A percentile compares a stretch with the other conserved stretches of the same genome.
Conservation (phyloP, 805 yeast species). For the Candida takata region DNA sequence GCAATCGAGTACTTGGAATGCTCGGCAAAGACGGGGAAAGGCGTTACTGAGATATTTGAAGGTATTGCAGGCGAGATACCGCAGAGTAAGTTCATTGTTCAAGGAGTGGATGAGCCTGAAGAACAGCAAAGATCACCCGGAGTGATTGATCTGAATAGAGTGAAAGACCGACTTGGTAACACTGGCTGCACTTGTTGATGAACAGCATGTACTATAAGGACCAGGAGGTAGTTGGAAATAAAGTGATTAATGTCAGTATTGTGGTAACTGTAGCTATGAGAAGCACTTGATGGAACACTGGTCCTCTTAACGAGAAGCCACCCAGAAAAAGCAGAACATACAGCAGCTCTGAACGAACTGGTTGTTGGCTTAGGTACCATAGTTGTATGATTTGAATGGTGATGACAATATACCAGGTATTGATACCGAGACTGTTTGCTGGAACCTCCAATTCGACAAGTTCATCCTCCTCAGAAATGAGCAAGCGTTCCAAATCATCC, state of each 20-base stretch:
- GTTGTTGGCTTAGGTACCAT: neutral
- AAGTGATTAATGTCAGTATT: neutral
- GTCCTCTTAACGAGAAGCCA: neutral
- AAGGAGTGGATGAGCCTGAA: conserved; percentile 3
- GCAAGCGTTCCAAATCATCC: conserved; percentile 10
- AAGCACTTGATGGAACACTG: neutral
- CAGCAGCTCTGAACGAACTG: neutral
- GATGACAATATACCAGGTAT: no score
- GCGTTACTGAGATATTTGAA: conserved; percentile 40
- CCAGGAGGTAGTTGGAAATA: no score
- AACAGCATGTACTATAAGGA: no score
- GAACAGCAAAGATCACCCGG: conserved; percentile 10
- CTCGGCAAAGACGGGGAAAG: conserved; percentile 60
- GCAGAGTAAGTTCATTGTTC: conserved; percentile 18
- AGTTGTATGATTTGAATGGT: neutral
- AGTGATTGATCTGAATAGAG: conserved; percentile 26
- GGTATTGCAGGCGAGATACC: conserved; percentile 43
- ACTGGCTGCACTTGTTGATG: conserved; percentile 5
- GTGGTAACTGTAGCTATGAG: neutral
- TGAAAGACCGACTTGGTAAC: conserved; percentile 2
- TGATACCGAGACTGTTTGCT: no score
- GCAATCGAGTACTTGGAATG: conserved; percentile 21
- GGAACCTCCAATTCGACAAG: neutral
- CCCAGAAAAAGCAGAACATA: neutral
- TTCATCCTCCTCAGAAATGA: neutral